Conservation (phyloP, 441 rosid species). For the Metrosideros polymorpha region DNA sequence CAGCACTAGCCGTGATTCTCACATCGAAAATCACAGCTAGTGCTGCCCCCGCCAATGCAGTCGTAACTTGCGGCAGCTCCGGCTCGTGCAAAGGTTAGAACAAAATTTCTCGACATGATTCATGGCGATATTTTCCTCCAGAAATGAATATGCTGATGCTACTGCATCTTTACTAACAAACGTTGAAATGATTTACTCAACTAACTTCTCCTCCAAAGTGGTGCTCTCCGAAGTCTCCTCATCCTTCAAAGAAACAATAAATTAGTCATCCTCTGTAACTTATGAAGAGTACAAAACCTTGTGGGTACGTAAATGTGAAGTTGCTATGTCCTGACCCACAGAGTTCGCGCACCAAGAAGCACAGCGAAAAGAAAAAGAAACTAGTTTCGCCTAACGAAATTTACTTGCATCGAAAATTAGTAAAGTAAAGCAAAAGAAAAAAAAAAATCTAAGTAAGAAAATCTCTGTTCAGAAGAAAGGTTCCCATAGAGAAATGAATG, state of each 20-base stretch:
- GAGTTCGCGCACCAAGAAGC: background rate
- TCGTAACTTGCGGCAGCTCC: too few species aligned
- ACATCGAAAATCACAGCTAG: too few species aligned
- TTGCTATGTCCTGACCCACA: background rate
- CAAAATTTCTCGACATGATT: conserved; percentile 40
- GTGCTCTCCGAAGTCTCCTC: conserved; percentile 20
- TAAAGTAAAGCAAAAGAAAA: background rate
- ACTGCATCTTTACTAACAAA: conserved; percentile 38
- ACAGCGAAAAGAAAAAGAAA: background rate
- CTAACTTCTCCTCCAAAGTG: conserved; percentile 40
- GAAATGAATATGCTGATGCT: conserved; percentile 37
- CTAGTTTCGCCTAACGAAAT: background rate
- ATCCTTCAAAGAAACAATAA: conserved; percentile 20
- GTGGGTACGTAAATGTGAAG: background rate
- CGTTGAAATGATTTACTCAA: conserved; percentile 45
- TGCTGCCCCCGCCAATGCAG: too few species aligned
- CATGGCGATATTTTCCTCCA: conserved; percentile 47
- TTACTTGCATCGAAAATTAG: background rate
- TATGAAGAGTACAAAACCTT: too few species aligned
- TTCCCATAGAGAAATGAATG: background rate
- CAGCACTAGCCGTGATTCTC: conserved; percentile 30
- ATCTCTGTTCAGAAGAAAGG: background rate
- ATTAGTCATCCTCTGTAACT: background rate
- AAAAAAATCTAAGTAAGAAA: background rate
- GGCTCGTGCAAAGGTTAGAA: too few species aligned